Conservation (phyloP, 208 protist species). For the Trypanosoma mega region DNA sequence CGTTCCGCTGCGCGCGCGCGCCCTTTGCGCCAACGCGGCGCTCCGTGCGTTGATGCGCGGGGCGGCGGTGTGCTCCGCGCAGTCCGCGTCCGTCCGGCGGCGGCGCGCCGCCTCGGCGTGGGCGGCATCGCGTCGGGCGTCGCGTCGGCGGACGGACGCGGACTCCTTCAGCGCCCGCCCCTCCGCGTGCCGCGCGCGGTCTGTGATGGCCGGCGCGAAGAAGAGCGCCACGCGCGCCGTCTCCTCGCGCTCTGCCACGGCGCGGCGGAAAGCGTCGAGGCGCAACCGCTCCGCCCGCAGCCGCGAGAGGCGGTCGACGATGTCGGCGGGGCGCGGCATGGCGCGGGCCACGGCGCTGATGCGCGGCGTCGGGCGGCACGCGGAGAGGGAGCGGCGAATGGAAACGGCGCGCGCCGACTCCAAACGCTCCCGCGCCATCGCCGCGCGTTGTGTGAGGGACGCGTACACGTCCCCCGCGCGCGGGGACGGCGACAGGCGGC, state of each 20-base stretch:
- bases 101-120: constrained; percentile 6
- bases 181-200: constrained; percentile 7
- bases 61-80: background rate
- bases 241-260: constrained; percentile 10
- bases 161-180: constrained; percentile 7
- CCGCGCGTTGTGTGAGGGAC: constrained; percentile 11
- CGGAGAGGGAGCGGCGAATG: constrained; percentile 6
- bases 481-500: background rate
- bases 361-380: constrained; percentile 10
- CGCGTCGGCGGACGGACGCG: no score
- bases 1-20: background rate
- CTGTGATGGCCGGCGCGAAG: constrained; percentile 25
- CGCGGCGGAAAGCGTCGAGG: constrained; percentile 10
- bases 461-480: constrained; percentile 16
- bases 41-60: constrained; percentile 25
- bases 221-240: background rate
- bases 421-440: constrained; percentile 20
- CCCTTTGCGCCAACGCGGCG: constrained; percentile 1
- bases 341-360: constrained; percentile 13
- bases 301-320: constrained; percentile 22
- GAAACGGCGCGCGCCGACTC: constrained; percentile 15
- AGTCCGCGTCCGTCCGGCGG: background rate
- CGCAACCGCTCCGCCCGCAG: constrained; percentile 18
- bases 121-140: no score
- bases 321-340: constrained; percentile 8